Evolutionary conservation across 129 eudicot genomes (phyloP).

Genomic region (Gnaphalium uliginosum): DNA sequence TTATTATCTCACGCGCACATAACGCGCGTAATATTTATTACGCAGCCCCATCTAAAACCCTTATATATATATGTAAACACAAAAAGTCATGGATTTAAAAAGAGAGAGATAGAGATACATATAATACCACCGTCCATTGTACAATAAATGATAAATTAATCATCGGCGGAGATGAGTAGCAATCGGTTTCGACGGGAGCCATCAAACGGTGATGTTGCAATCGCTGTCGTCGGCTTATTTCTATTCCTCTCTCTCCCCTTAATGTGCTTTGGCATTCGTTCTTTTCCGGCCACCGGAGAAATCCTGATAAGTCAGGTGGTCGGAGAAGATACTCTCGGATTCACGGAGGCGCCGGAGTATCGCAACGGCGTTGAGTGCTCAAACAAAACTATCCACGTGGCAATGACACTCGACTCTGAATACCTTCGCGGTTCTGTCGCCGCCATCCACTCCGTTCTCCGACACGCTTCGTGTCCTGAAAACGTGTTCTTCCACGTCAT

Average conservation of each 20-base stretch:
- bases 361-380: conserved; percentile 57
- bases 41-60: conserved; percentile 5
- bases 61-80: conserved; percentile 1
- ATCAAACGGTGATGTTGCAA: conserved; percentile 8
- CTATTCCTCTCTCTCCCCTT: conserved; percentile 36
- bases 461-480: conserved; percentile 88
- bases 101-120: not conserved
- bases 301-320: not conserved
- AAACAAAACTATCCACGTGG: conserved; percentile 50
- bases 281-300: conserved; percentile 41
- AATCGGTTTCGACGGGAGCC: not conserved
- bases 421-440: conserved; percentile 81
- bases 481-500: conserved; percentile 72
- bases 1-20: not conserved
- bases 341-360: conserved; percentile 79
- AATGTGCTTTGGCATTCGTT: conserved; percentile 48
- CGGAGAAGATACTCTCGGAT: conserved; percentile 35
- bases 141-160: conserved; percentile 7
- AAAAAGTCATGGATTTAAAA: conserved; percentile 10
- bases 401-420: conserved; percentile 86
- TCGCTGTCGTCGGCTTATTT: conserved; percentile 20
- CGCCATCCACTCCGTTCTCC: conserved; percentile 82
- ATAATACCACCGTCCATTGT: conserved; percentile 4
- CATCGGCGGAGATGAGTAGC: conserved; percentile 23
- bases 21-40: not conserved